Base-by-base conservation (phyloP, 2,329 filamentous ascomycete species). In the Penicillium sclerotiorum region DNA sequence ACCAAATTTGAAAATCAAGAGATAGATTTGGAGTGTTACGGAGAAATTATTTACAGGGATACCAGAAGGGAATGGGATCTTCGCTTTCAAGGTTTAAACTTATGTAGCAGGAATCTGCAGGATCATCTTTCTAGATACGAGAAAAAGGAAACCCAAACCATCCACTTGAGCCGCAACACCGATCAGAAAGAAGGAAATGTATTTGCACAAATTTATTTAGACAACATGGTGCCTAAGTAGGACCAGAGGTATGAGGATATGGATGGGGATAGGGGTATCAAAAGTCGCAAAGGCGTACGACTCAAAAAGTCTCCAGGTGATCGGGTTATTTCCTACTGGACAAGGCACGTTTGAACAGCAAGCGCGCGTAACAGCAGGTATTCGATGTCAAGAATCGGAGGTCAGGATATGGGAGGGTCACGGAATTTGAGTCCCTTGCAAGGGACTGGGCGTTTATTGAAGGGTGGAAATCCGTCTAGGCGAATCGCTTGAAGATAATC, bases 401-500 rank as follows among this genome's bases (percentile, higher is more conserved):
- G n/a, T n/a, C n/a, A n/a, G 23, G 28, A n/a, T 18, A 32, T 42
- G 38, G 23, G n/a, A 32, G 28, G 11, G 5, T 13, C 11, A 38
- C 37, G 23, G 18, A 39, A 35, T 21, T 39, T 22, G 30, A 45
- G 40, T 23, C 25, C 9, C 18, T 40, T 47, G 37, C 20, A 47
- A 42, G 30, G n/a, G 44, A 39, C 20, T 23, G 13, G 35, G 18
- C 11, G 36, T 23, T 11, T n/a, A 17, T 17, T 33, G 0, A 9
- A 35, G 8, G 35, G 8, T n/a, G 8, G 17, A 12, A 15, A 39
- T 22, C 28, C 22, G 20, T 44, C 41, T 80, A 96, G 65, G 90
- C 92, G 73, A 97, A 96, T 75, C 96, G 97, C 67, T 90, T 94
- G 75, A 97, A 93, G 69, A 99, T 97, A 65, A 99, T 94, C 68